Evolutionary conservation across 169 alveolate genomes (phyloP), one percentile per base, ranked within the genome.

Genomic region (Plasmodium vinckei): DNA sequence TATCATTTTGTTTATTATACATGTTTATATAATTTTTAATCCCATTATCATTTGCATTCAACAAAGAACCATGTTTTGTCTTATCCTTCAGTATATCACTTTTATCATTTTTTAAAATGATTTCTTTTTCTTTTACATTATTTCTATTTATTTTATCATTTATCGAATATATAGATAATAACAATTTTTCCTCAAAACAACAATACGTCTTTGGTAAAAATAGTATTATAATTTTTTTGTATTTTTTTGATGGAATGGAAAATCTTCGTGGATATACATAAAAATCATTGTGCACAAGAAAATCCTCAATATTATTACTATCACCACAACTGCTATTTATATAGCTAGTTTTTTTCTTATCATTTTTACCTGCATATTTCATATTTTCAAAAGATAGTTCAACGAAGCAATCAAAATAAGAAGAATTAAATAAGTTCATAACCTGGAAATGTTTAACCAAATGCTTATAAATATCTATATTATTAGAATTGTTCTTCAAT

Each of bases 341-440:
- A 5, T 33, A 33, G 42, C 7, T 33, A 33, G 5, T 33, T 33
- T 33, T 5, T 4, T 33, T 33, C 42, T 33, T 33, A 13, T 73
- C 27, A 44, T 73, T 65, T 13, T n/a, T 17, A 47, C 44, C 64
- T 19, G 42, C 51, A 44, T 56, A 21, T 5, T 10, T 15, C 17
- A 57, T 54, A 73, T 46, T 60, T 15, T 75, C 88, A 63, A 77
- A 77, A n/a, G 88, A 77, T 47, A 77, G 19, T 64, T 77, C 77
- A 21, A 77, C 88, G 19, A 77, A 77, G 33, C 79, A 77, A 44
- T 77, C 79, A 56, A 77, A 77, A 54, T 49, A 5, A 19, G 88
- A 77, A 39, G 49, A 49, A 54, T 77, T 77, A 77, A 63, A 77
- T 63, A 77, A 77, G 33, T 77, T 77, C 33, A 77, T 47, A 46